Percentiles rank a stretch among this genome's conserved stretches.
Evolutionary conservation across 225 moss, liverwort and hornwort genomes (phyloP).

Genomic region (Marchantia paleacea): DNA sequence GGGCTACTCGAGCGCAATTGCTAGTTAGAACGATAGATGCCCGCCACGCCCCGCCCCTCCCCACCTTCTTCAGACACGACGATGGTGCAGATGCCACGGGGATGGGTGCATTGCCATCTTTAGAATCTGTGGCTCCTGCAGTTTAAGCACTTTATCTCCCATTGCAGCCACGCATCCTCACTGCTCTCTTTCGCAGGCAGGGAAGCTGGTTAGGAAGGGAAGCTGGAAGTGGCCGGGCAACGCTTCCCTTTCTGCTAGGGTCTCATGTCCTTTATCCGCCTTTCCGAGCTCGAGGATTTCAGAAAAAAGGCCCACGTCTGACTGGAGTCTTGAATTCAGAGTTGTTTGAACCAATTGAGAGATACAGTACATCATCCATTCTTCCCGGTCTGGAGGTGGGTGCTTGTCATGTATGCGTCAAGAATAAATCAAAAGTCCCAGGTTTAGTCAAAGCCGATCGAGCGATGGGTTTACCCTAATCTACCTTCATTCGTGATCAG

Average conservation of each 20-base stretch:
- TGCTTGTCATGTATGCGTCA: background rate
- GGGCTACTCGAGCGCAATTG: background rate
- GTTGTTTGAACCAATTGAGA: too few species aligned
- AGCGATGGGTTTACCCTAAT: too few species aligned
- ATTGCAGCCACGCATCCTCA: background rate
- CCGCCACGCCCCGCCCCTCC: too few species aligned
- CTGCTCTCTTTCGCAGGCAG: background rate
- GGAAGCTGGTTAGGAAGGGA: background rate
- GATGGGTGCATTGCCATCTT: background rate
- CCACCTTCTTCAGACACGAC: background rate
- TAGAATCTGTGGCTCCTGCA: background rate
- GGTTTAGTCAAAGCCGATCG: background rate
- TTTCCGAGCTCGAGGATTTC: background rate
- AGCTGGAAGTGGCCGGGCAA: background rate
- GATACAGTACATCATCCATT: background rate
- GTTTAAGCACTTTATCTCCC: background rate
- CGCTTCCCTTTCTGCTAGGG: background rate
- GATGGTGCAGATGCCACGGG: background rate
- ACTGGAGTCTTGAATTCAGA: too few species aligned
- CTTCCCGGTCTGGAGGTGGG: background rate
- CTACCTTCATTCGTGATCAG: background rate
- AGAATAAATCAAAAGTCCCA: too few species aligned
- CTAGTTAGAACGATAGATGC: background rate
- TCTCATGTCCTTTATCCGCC: background rate
- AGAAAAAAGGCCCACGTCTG: background rate